phyloP scores from a whole-genome alignment of 2,329 filamentous ascomycete genomes.

The Trichoderma simmonsii region DNA sequence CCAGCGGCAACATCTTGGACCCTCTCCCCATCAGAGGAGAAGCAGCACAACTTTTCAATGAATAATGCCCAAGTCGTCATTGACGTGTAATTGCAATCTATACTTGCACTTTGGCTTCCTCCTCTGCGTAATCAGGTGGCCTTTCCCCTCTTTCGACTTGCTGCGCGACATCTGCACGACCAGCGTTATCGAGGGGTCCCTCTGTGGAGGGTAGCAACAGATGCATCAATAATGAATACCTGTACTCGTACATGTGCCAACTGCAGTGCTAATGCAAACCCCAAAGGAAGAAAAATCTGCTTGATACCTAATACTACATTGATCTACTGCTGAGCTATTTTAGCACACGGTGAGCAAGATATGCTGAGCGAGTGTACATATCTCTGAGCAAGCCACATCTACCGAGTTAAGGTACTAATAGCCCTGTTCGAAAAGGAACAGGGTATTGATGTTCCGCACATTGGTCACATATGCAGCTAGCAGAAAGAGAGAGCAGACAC shows the following conservation, averaged over 20 bases:
- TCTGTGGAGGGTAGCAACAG: not conserved
- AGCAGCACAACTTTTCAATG: not conserved
- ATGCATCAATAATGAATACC: not conserved
- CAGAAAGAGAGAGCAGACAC: not conserved
- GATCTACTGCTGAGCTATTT: not conserved
- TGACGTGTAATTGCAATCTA: not conserved
- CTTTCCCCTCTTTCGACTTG: constrained; percentile 3
- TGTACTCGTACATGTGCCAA: not conserved
- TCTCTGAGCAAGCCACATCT: not conserved
- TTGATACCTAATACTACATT: not conserved
- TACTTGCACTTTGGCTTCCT: not conserved
- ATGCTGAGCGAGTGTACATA: not conserved
- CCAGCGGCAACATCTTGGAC: not conserved
- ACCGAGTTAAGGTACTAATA: not conserved
- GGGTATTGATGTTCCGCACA: not conserved
- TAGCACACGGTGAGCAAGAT: not conserved
- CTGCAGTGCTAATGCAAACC: not conserved
- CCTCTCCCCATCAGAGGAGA: not conserved
- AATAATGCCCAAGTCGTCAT: not conserved
- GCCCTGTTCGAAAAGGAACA: not conserved
- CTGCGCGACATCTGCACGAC: constrained; percentile 12
- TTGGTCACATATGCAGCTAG: constrained; percentile 8
- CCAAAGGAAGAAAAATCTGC: not conserved
- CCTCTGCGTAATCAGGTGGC: constrained; percentile 5
- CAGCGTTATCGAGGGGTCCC: not conserved